Evolutionary conservation across 2,329 filamentous ascomycete genomes (phyloP), one percentile per base, ranked within the genome.

Genomic region (Fusarium staphyleae): DNA sequence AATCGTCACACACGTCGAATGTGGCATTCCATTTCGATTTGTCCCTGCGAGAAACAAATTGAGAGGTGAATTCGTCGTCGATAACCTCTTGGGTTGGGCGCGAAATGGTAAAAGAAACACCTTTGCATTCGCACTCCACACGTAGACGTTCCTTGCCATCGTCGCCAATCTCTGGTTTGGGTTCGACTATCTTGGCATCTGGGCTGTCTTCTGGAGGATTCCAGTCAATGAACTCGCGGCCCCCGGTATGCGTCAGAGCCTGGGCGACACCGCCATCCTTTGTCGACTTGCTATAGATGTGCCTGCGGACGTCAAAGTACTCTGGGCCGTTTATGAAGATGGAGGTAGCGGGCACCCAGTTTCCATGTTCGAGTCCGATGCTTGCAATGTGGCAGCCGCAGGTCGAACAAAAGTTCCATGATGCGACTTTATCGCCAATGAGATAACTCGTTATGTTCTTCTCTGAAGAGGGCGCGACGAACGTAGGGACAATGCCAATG

Each of bases 381-480:
- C 75, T 72, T 3, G 73, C 73, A n/a, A 79, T 68, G 50, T 80
- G 78, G 45, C 75, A 75, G 41, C 78, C 77, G 48, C 78, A 81
- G 0, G 74, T 75, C 11, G 68, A 72, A 67, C 78, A 81, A 53
- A 80, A 80, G 54, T 75, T 70, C 52, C 74, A 75, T 14, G 69
- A 69, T n/a, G 66, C 68, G 6, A 57, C 28, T 10, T 66, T 66
- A 3, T 58, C 59, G 4, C 63, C 46, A 28, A 74, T 65, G n/a
- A 63, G 50, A 55, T 78, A 80, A 6, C 67, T 59, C 2, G 72
- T 73, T 50, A 79, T 57, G n/a, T 69, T 73, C 6, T 54, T 58
- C 34, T 70, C 60, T 2, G 67, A 72, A 0, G 76, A 79, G 1
- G 76, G 75, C 1, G 71, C 66, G 40, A 77, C 66, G 62, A 78